A percentile compares a stretch with the other conserved stretches of the same genome.
These are phyloP conservation scores for Mixia osmundae DNA, from an alignment of 1,284 basidiomycete species.

Conservation along the genomic window DNA sequence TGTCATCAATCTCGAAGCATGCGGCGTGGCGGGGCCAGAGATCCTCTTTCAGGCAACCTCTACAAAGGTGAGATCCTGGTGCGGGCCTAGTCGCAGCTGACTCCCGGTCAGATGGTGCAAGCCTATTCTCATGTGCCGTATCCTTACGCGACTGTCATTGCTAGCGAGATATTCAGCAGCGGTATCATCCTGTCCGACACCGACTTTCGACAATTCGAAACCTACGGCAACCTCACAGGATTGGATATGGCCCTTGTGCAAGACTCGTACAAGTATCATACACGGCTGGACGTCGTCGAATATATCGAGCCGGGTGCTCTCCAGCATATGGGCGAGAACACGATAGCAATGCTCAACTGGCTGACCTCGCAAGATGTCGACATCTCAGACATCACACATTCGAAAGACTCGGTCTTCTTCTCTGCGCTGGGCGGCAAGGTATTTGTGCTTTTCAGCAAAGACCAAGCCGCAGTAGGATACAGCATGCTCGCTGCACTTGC, in stretches of 20 bases:
- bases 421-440: constrained; percentile 38
- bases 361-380: constrained; percentile 40
- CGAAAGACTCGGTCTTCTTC: constrained; percentile 42
- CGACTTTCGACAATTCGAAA: constrained; percentile 80
- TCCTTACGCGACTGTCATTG: constrained; percentile 73
- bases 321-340: constrained; percentile 80
- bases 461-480: constrained; percentile 44
- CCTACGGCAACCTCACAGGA: constrained; percentile 40
- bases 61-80: constrained; percentile 28
- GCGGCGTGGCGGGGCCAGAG: constrained; percentile 67
- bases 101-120: constrained; percentile 43
- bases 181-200: constrained; percentile 85
- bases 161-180: constrained; percentile 81
- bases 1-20: constrained; percentile 80
- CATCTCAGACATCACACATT: constrained; percentile 36
- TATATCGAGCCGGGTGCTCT: constrained; percentile 52
- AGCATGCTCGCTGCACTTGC: constrained; percentile 18
- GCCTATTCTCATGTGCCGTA: constrained; percentile 70
- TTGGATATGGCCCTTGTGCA: constrained; percentile 75
- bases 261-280: constrained; percentile 46
- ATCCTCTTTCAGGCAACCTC: constrained; percentile 90
- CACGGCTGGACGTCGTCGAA: constrained; percentile 39
- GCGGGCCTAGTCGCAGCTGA: background rate
- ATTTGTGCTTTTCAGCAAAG: constrained; percentile 42
- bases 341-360: constrained; percentile 53